Conservation (phyloP, 495 filamentous ascomycete species). For the Penicillium coffeae region DNA sequence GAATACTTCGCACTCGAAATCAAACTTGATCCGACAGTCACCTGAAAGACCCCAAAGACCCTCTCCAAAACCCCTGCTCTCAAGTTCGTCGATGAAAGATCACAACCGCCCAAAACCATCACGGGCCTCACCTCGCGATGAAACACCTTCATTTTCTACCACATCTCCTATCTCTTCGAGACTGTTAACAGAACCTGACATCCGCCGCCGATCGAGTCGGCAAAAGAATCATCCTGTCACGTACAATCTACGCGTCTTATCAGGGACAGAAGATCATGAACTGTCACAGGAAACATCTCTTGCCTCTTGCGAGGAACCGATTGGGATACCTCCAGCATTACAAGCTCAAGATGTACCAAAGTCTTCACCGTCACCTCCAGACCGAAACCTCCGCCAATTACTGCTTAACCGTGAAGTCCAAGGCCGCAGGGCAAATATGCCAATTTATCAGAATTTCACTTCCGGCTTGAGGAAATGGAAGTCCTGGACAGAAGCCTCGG, state of each 20-base stretch:
- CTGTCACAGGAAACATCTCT: background rate
- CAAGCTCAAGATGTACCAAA: background rate
- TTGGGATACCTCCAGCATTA: background rate
- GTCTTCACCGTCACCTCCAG: background rate
- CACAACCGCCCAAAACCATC: background rate
- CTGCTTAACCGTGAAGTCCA: slow-evolving; percentile 28
- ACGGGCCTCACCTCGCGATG: background rate
- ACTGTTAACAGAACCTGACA: too few relatives aligned
- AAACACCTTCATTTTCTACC: background rate
- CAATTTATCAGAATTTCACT: slow-evolving; percentile 13
- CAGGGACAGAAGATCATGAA: background rate
- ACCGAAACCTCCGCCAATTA: slow-evolving; percentile 13
- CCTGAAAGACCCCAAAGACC: too few relatives aligned
- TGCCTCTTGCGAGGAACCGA: background rate
- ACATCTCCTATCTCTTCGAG: slow-evolving; percentile 2
- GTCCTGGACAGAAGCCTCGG: slow-evolving; percentile 50
- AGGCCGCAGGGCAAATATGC: slow-evolving; percentile 1
- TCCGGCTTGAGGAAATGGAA: slow-evolving; percentile 32
- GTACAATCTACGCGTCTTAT: slow-evolving; percentile 11
- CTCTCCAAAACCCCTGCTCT: background rate
- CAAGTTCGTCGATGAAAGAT: background rate
- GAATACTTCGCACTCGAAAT: background rate
- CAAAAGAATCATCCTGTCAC: slow-evolving; percentile 8
- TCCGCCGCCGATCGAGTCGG: slow-evolving; percentile 9
- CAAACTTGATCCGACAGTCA: too few relatives aligned